Conservation (phyloP, 2,329 filamentous ascomycete species). For the Colletotrichum acutatum region DNA sequence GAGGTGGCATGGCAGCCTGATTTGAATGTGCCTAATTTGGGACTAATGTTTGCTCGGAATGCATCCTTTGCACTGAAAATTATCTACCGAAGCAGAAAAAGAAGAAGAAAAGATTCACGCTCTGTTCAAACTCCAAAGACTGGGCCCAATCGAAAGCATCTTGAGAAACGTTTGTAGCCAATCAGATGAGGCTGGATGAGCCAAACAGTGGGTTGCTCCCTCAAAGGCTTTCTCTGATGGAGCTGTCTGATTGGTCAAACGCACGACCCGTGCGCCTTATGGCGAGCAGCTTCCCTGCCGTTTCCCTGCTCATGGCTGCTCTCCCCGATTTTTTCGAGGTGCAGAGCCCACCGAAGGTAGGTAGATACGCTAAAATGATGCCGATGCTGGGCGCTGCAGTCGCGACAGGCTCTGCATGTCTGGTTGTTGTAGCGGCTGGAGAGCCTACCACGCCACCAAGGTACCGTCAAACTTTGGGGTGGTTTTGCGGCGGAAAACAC, state of each 20-base stretch:
- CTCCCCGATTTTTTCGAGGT: not conserved
- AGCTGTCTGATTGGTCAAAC: slow-evolving; percentile 25
- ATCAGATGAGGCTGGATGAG: slow-evolving; percentile 2
- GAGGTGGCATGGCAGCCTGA: too few species aligned
- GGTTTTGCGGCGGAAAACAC: not conserved
- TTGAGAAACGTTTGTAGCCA: slow-evolving; percentile 2
- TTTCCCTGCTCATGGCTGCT: not conserved
- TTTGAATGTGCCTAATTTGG: not conserved
- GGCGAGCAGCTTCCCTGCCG: slow-evolving; percentile 23
- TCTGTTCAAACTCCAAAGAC: not conserved
- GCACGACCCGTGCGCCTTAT: not conserved
- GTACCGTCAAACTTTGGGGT: not conserved
- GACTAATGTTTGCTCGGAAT: not conserved
- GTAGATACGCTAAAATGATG: not conserved
- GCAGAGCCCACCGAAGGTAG: not conserved
- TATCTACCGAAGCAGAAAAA: not conserved
- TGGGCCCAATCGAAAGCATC: not conserved
- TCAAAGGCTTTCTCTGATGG: not conserved
- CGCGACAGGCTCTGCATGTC: not conserved
- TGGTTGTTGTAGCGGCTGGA: not conserved
- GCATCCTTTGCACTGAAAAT: not conserved
- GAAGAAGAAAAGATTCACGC: not conserved
- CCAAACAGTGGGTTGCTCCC: not conserved
- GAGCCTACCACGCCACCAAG: not conserved
- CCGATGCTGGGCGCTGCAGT: slow-evolving; percentile 28